Evolutionary conservation across 768 basidiomycete genomes (phyloP), one percentile per base, ranked within the genome.

Genomic region (Calocybe gangraenosa): DNA sequence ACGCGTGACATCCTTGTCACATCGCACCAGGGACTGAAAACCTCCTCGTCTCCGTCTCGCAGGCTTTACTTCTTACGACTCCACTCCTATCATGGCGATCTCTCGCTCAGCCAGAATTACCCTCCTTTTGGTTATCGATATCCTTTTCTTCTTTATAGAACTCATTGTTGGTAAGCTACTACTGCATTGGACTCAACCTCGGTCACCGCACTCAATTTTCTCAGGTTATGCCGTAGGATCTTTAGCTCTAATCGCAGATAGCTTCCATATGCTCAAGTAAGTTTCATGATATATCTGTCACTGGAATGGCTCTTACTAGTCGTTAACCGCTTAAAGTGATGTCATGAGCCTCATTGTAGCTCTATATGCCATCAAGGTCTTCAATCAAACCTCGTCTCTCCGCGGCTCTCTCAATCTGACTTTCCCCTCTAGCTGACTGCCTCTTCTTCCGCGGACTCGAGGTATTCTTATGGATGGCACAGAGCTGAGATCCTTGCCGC

Each of bases 391-490:
- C 20, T 46, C 35, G 18, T 36, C 42, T 43, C 21, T 42, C 18
- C 38, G 49, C 37, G 44, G 40, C 37, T 14, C 23, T 19, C 21
- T 7, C 40, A 25, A 43, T 44, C 31, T 53, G 15, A 58, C 32
- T 8, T 31, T 22, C n/a, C 11, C 21, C 10, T 44, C 22, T 54
- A 93, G 87, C 74, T 92, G 44, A 81, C 87, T 28, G 71, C 73
- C 28, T 72, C 73, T 44, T 76, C 69, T 22, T 66, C 78, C 21
- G 68, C 67, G 23, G 79, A 86, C 65, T 77, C 86, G 21, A 78
- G 82, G 40, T 96, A 96, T 65, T 92, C 95, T 3, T 98, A 98
- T 62, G 95, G 94, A n/a, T 98, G 94, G 95, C 94, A 98, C 65
- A 77, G 96, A 50, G 96, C 96, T 14, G 94, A 96, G 61, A 94